Evolutionary conservation across 495 filamentous ascomycete genomes (phyloP).

Genomic region (Podospora bellae-mahoneyi): DNA sequence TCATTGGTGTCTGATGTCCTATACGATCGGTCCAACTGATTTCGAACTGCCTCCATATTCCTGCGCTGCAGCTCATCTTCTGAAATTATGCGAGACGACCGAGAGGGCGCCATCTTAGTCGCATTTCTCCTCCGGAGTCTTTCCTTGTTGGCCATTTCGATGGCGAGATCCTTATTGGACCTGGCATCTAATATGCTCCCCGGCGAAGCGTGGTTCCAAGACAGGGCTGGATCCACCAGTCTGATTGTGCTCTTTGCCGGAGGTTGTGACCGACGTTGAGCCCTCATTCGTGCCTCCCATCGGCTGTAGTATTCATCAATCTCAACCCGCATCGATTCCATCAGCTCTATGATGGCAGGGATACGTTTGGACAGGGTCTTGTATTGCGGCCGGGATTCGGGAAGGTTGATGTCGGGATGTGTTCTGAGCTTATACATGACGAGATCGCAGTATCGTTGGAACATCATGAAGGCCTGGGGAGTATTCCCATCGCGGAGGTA

Average conservation of each 20-base stretch:
- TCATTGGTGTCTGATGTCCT: conserved; percentile 11
- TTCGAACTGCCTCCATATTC: conserved; percentile 49
- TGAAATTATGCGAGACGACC: conserved; percentile 23
- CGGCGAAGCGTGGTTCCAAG: conserved; percentile 38
- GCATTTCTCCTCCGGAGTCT: conserved; percentile 62
- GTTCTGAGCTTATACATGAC: conserved; percentile 57
- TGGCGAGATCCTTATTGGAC: conserved; percentile 71
- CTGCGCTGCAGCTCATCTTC: conserved; percentile 45
- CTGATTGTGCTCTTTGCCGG: conserved; percentile 25
- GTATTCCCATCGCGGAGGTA: conserved; percentile 84
- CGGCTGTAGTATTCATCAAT: conserved; percentile 36
- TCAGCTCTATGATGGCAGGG: conserved; percentile 45
- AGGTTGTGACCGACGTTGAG: background rate
- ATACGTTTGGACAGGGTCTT: conserved; percentile 29
- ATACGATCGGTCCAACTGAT: conserved; percentile 37
- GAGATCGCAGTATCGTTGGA: conserved; percentile 76
- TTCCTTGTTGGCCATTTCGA: conserved; percentile 71
- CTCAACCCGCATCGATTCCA: conserved; percentile 52
- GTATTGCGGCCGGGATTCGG: conserved; percentile 31
- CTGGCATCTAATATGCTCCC: conserved; percentile 58
- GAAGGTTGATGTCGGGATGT: conserved; percentile 64
- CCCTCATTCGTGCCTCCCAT: conserved; percentile 30
- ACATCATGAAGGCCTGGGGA: conserved; percentile 79
- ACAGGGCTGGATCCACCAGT: conserved; percentile 48
- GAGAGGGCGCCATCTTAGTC: conserved; percentile 26